These are phyloP conservation scores for Primulina huaijiensis DNA, from an alignment of 257 asterid genomes.

Conservation along the genomic window DNA sequence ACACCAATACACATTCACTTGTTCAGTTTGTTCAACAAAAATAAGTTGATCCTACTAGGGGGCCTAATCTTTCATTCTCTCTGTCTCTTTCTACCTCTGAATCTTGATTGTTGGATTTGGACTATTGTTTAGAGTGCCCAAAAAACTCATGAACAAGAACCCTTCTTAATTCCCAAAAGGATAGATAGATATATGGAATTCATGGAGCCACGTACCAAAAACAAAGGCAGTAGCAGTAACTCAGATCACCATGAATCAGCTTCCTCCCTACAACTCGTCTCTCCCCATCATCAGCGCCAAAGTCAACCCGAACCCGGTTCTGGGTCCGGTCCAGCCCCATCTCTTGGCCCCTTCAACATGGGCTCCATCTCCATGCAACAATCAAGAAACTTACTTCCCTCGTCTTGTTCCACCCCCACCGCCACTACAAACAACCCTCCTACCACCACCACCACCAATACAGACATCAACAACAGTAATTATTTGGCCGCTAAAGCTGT, in stretches of 20 bases:
- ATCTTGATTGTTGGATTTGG: not conserved
- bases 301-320: conserved; percentile 33
- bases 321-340: conserved; percentile 28
- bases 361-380: conserved; percentile 34
- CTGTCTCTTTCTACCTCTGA: not conserved
- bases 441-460: not conserved
- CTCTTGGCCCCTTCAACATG: conserved; percentile 26
- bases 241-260: conserved; percentile 34
- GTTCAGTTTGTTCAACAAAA: conserved; percentile 20
- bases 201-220: conserved; percentile 34
- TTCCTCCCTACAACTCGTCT: conserved; percentile 38
- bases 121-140: conserved; percentile 9
- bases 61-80: conserved; percentile 2
- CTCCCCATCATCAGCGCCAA: conserved; percentile 25
- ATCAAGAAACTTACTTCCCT: conserved; percentile 22
- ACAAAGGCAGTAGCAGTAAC: conserved; percentile 25
- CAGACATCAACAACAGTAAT: conserved; percentile 1
- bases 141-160: conserved; percentile 15
- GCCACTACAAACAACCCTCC: not conserved
- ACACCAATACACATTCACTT: conserved; percentile 41
- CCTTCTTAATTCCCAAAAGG: not conserved
- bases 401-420: conserved; percentile 20
- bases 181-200: conserved; percentile 19
- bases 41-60: not conserved
- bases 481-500: conserved; percentile 17